These are phyloP conservation scores for Obba rivulosa DNA, from an alignment of 768 basidiomycete species.

Conservation along the genomic window DNA sequence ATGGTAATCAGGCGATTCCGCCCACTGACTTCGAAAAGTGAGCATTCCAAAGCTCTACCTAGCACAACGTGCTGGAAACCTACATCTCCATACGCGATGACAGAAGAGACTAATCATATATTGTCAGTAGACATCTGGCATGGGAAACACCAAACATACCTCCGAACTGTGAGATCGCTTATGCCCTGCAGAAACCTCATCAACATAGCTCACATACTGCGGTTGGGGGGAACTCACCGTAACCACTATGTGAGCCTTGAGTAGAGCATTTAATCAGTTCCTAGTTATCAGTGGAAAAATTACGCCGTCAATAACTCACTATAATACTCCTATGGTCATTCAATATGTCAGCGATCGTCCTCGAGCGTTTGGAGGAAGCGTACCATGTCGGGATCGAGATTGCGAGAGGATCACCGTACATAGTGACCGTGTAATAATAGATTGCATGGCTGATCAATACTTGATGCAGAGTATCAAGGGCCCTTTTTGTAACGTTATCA, in stretches of 20 bases:
- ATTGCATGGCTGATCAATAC: constrained; percentile 11
- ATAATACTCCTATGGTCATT: constrained; percentile 17
- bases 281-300: neutral
- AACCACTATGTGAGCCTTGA: constrained; percentile 8
- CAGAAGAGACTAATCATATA: constrained; percentile 15
- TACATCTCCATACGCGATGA: constrained; percentile 19
- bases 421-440: constrained; percentile 20
- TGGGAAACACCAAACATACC: constrained; percentile 6
- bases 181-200: constrained; percentile 11
- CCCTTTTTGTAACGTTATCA: neutral
- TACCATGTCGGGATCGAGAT: constrained; percentile 16
- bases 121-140: no score
- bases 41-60: neutral
- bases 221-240: constrained; percentile 2
- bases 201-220: neutral
- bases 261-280: neutral
- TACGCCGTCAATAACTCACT: constrained; percentile 11
- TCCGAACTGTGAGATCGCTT: constrained; percentile 20
- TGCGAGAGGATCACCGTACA: constrained; percentile 15
- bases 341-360: neutral
- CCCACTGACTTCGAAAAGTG: constrained; percentile 12
- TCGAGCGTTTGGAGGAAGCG: neutral
- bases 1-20: constrained; percentile 11
- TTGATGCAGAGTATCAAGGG: constrained; percentile 15
- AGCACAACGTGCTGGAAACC: neutral